Percentiles rank a stretch among this genome's conserved stretches.
Evolutionary conservation across 768 basidiomycete genomes (phyloP).

Genomic region (Rhizopogon roseolus): DNA sequence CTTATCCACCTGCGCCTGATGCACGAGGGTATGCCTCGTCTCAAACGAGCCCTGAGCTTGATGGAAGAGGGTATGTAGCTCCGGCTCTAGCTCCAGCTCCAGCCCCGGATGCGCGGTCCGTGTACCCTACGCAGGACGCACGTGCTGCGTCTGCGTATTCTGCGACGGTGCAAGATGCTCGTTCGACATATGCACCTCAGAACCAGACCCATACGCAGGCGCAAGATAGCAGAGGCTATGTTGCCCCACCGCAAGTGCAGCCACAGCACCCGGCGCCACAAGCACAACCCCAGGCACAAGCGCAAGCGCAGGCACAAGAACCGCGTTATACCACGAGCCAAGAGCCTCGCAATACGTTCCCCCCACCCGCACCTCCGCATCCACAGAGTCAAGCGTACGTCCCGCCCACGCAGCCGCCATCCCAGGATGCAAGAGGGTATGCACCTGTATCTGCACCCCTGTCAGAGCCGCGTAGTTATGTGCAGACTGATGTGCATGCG

Average conservation of each 20-base stretch:
- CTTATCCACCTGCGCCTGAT: neutral
- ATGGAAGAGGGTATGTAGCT: neutral
- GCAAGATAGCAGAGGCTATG: neutral
- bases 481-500: neutral
- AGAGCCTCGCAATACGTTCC: neutral
- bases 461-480: neutral
- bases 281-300: constrained; percentile 19
- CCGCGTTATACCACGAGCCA: neutral
- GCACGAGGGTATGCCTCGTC: neutral
- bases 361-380: neutral
- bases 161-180: neutral
- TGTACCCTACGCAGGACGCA: no score
- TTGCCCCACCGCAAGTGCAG: constrained; percentile 6
- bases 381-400: neutral
- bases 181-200: neutral
- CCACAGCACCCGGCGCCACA: constrained; percentile 13
- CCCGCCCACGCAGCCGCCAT: constrained; percentile 14
- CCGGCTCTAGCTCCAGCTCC: neutral
- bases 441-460: neutral
- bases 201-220: no score
- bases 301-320: constrained; percentile 19
- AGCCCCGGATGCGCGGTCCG: no score
- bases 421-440: neutral
- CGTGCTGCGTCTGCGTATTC: no score
- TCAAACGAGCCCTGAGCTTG: neutral